Base-by-base conservation (phyloP, 305 asterid genomes). In the Fraxinus floribunda region DNA sequence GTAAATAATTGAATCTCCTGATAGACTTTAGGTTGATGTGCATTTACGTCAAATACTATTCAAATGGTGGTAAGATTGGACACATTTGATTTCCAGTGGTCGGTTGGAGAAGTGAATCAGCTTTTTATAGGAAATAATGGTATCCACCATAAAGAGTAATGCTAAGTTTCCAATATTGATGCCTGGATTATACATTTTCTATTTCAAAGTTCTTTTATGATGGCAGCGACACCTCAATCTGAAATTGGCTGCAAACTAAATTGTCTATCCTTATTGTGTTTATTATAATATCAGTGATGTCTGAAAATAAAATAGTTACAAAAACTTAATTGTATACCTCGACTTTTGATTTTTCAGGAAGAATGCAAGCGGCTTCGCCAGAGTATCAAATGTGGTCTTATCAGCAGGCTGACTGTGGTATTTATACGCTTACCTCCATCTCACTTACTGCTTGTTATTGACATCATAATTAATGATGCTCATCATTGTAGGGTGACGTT, bases 361-460 rank as follows among this genome's bases (percentile, higher is more conserved):
- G 99, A 97, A 91, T 97, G 99, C 94, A 95, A 92, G 88, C 97
- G 99, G 57, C 93, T 97, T 75, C 97, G 99, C 71, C 98, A 95
- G 89, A 94, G 99, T 88, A 95, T 97, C 87, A 97, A 90, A 88
- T 97, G 98, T 86, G 97, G 98, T 35, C 97, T 97, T 73, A 90
- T 97, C 78, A 89, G 91, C 74, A 94, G 96, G 81, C 93, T 93
- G 91, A 97, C 93, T 81, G 99, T 97, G 99, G 99, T 95, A 92
- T 84, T 16, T 82, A 52, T 84, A 41, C 26, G 35, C 36, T 57
- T 55, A 9, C 26, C 83, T 79, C 74, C 82, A 13, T 70, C 20
- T 68, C 49, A 74, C 75, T 73, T 77, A 78, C 84, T 52, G 49
- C 73, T 35, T 78, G 44, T 26, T 76, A 26, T 77, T 46, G 77